phyloP scores from a whole-genome alignment of 345 rosid genomes.

The Aquilaria malaccensis region DNA sequence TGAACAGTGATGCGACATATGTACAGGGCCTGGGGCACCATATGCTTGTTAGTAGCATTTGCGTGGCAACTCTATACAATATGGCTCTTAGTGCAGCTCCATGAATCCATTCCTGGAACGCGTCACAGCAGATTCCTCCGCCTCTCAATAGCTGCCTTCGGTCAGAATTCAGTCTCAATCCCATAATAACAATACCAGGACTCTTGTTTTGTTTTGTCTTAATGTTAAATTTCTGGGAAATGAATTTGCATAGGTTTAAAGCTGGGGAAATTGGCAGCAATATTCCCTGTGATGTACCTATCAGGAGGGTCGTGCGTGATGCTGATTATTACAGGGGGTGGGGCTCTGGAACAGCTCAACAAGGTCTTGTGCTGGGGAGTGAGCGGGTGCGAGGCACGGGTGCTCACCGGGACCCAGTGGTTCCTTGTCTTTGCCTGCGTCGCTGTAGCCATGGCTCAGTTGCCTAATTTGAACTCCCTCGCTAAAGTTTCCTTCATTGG shows the following conservation, averaged over 20 bases:
- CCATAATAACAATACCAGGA: too few relatives aligned
- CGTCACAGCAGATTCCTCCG: constrained; percentile 51
- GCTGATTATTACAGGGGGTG: constrained; percentile 39
- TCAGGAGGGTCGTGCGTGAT: constrained; percentile 49
- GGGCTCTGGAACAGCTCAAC: constrained; percentile 19
- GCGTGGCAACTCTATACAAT: constrained; percentile 40
- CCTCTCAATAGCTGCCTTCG: constrained; percentile 40
- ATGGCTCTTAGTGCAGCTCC: constrained; percentile 41
- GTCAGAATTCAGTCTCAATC: constrained; percentile 16
- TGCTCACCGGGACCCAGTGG: constrained; percentile 30
- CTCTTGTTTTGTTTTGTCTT: too few relatives aligned
- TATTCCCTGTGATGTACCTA: constrained; percentile 58
- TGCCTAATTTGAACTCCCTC: constrained; percentile 41
- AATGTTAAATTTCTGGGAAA: not conserved
- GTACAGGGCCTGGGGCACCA: constrained; percentile 40
- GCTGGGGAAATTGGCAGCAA: constrained; percentile 36
- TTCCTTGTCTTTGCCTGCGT: constrained; percentile 36
- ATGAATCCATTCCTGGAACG: constrained; percentile 19
- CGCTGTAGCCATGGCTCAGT: constrained; percentile 33
- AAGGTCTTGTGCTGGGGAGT: not conserved
- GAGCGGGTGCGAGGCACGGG: not conserved
- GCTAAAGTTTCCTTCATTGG: constrained; percentile 33
- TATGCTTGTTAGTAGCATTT: constrained; percentile 23
- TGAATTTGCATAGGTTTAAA: constrained; percentile 28
- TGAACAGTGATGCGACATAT: too few relatives aligned